Conservation (phyloP, 164 flowering plant genomes). For the Magnolia sinica region DNA sequence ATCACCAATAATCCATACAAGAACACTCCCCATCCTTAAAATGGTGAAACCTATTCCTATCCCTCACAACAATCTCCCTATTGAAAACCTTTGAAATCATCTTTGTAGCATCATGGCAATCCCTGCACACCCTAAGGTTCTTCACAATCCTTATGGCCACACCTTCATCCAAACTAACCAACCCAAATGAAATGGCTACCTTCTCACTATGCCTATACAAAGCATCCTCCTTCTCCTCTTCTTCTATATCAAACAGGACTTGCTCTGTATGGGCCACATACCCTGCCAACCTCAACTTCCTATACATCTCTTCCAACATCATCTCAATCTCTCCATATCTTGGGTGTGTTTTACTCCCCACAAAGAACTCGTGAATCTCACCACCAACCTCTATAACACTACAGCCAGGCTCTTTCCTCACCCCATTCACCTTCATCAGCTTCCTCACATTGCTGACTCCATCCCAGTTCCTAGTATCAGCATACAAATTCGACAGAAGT, state of each 20-base stretch:
- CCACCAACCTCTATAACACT: conserved; percentile 52
- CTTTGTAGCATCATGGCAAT: conserved; percentile 42
- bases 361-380: conserved; percentile 53
- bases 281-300: conserved; percentile 35
- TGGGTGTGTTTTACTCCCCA: conserved; percentile 43
- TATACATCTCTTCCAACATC: conserved; percentile 37
- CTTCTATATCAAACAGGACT: conserved; percentile 46
- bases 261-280: conserved; percentile 41
- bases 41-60: conserved; percentile 44
- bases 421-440: conserved; percentile 40
- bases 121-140: conserved; percentile 47
- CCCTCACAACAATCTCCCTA: conserved; percentile 40
- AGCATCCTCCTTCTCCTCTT: conserved; percentile 49
- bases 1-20: conserved; percentile 42
- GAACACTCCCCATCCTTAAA: conserved; percentile 41
- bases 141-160: conserved; percentile 41
- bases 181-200: conserved; percentile 51
- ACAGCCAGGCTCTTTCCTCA: conserved; percentile 56
- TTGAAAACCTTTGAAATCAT: conserved; percentile 31
- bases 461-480: conserved; percentile 41
- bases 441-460: conserved; percentile 34
- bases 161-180: conserved; percentile 33
- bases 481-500: conserved; percentile 48
- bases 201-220: conserved; percentile 42
- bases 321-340: conserved; percentile 35